Evolutionary conservation across 2,329 filamentous ascomycete species (phyloP).

Genomic region (Microcyclosporella mali): DNA sequence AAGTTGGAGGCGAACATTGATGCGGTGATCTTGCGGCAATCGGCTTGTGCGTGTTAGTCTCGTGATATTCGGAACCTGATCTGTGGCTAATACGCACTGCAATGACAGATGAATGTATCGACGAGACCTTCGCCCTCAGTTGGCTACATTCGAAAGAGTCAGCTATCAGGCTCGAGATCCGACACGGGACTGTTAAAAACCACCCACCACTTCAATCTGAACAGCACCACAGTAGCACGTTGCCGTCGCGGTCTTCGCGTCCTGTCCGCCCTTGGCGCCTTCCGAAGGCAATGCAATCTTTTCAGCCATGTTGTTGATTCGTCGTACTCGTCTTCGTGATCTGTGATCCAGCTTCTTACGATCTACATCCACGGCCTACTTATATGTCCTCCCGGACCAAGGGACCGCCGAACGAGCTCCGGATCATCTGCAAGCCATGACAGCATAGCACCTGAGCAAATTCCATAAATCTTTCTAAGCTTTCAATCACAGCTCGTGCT

Average conservation of each 20-base stretch:
- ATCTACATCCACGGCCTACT: no score
- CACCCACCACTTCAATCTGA: slow-evolving; percentile 48
- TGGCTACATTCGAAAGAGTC: slow-evolving; percentile 26
- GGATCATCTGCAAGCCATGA: no score
- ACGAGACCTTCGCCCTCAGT: slow-evolving; percentile 42
- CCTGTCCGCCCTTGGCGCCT: slow-evolving; percentile 12
- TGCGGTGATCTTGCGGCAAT: slow-evolving; percentile 42
- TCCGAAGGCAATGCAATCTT: slow-evolving; percentile 13
- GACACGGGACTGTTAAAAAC: neutral
- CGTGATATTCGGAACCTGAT: no score
- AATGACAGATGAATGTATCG: slow-evolving; percentile 54
- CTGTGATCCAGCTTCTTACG: no score
- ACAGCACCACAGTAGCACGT: slow-evolving; percentile 55
- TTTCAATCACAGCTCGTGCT: no score
- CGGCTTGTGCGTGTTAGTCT: neutral
- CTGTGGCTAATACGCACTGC: no score
- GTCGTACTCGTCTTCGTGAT: no score
- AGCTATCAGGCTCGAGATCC: neutral
- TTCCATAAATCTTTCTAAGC: no score
- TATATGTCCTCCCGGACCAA: no score
- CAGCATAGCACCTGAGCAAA: no score
- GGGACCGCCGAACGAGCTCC: no score
- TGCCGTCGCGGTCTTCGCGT: slow-evolving; percentile 41
- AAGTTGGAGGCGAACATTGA: slow-evolving; percentile 60
- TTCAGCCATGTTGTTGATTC: slow-evolving; percentile 2